phyloP scores from a whole-genome alignment of 345 rosid genomes.

The Boechera retrofracta region DNA sequence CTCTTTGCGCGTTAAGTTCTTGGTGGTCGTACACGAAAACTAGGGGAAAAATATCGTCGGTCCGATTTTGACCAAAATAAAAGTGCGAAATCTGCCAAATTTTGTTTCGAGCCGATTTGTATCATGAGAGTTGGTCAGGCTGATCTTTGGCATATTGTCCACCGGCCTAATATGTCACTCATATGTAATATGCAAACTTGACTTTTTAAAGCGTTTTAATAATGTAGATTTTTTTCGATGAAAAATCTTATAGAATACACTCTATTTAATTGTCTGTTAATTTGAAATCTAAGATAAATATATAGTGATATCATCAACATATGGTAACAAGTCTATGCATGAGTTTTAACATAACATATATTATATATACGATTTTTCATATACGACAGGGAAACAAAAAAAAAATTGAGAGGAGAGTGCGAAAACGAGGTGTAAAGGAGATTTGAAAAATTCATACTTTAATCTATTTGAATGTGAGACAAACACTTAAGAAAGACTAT shows the following conservation, averaged over 20 bases:
- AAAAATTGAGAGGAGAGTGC: background rate
- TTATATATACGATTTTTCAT: background rate
- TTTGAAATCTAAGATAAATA: background rate
- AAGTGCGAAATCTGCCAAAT: conserved; percentile 34
- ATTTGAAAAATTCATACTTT: background rate
- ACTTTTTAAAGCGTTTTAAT: conserved; percentile 12
- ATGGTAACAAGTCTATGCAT: conserved; percentile 3
- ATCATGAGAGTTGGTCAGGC: conserved; percentile 32
- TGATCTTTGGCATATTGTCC: conserved; percentile 36
- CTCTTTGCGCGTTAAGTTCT: background rate
- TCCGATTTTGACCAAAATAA: conserved; percentile 23
- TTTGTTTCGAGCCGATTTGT: conserved; percentile 21
- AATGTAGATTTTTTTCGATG: background rate
- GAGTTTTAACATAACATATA: background rate
- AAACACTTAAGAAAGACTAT: background rate
- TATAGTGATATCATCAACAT: background rate
- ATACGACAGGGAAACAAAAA: background rate
- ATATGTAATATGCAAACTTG: conserved; percentile 22
- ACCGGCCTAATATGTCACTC: conserved; percentile 32
- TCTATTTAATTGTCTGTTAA: background rate
- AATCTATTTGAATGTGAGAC: background rate
- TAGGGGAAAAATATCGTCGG: background rate
- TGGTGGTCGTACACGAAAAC: conserved; percentile 21
- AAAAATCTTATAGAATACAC: background rate
- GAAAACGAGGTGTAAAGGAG: background rate